Conservation (phyloP, 139 green algal species). For the Chlorella sp. region DNA sequence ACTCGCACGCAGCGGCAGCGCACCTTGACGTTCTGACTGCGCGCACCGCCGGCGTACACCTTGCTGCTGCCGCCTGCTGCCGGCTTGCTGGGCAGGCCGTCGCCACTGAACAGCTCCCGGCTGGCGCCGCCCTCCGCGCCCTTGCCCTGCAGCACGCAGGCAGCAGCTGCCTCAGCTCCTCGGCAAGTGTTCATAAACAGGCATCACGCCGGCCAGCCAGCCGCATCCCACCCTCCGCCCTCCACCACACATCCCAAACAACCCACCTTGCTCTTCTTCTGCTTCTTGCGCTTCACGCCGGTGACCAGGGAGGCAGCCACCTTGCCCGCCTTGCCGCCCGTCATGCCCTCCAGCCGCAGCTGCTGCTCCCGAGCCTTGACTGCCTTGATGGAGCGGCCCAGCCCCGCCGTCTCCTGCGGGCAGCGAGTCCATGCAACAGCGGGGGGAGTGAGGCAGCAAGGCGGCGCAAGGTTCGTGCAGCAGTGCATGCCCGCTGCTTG, state of each 20-base stretch:
- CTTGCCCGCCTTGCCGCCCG: constrained; percentile 61
- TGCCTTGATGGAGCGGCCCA: constrained; percentile 49
- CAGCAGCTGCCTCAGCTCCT: too few species aligned
- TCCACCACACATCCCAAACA: too few species aligned
- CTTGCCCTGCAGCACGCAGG: background rate
- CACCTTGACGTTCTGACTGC: constrained; percentile 41
- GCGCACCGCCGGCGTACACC: constrained; percentile 63
- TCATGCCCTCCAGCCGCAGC: constrained; percentile 72
- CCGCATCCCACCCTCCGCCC: too few species aligned
- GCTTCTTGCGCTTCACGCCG: constrained; percentile 58
- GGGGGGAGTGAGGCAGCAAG: too few species aligned
- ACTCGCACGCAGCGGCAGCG: background rate
- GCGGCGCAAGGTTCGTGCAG: too few species aligned
- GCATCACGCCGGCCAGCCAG: too few species aligned
- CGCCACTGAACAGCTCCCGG: constrained; percentile 46
- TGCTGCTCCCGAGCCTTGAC: constrained; percentile 64
- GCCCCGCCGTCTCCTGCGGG: constrained; percentile 51
- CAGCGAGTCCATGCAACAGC: too few species aligned
- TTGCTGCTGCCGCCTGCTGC: constrained; percentile 2
- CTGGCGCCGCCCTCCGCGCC: background rate
- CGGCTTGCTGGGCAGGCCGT: constrained; percentile 37
- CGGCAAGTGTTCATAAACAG: too few species aligned
- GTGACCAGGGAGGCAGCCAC: constrained; percentile 62
- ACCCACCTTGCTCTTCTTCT: constrained; percentile 43
- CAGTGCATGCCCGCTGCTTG: too few species aligned